phyloP scores from a whole-genome alignment of 805 yeast species.

The Ogataea nakhonphanomensis region DNA sequence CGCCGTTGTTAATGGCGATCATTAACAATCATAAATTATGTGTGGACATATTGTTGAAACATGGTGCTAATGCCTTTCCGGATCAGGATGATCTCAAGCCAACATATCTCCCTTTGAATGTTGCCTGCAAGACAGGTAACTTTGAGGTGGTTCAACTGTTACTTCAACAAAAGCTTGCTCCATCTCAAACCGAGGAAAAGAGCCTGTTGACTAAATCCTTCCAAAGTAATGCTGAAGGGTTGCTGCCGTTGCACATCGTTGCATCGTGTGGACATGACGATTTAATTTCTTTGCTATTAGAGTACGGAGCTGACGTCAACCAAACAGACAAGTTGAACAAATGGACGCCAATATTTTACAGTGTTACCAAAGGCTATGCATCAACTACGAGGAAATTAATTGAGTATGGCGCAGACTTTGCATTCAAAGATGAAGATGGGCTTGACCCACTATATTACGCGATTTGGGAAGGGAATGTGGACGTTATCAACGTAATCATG shows the following conservation, averaged over 20 bases:
- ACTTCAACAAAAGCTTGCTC: conserved; percentile 36
- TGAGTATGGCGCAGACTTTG: conserved; percentile 66
- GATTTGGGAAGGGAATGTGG: conserved; percentile 89
- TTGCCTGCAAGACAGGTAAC: conserved; percentile 86
- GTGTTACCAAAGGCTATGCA: conserved; percentile 80
- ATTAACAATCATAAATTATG: conserved; percentile 59
- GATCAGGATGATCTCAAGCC: conserved; percentile 48
- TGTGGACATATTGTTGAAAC: conserved; percentile 45
- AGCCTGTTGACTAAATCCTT: conserved; percentile 37
- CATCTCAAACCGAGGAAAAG: conserved; percentile 28
- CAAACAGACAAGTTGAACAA: conserved; percentile 78
- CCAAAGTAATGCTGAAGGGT: conserved; percentile 82
- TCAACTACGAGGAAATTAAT: conserved; percentile 68
- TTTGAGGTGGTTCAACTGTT: conserved; percentile 63
- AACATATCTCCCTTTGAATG: conserved; percentile 72
- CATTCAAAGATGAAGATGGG: conserved; percentile 72
- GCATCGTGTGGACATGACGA: conserved; percentile 78
- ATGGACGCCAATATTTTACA: conserved; percentile 93
- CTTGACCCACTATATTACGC: conserved; percentile 83
- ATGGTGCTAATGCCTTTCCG: conserved; percentile 50
- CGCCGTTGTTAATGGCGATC: conserved; percentile 80
- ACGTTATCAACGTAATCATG: conserved; percentile 68
- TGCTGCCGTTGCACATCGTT: conserved; percentile 82
- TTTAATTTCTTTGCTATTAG: conserved; percentile 63
- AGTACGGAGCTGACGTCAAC: conserved; percentile 75